Evolutionary conservation across 371 early-diverging fungal species (phyloP), one percentile per base, ranked within the genome.

Genomic region (Choanephora cucurbitarum): DNA sequence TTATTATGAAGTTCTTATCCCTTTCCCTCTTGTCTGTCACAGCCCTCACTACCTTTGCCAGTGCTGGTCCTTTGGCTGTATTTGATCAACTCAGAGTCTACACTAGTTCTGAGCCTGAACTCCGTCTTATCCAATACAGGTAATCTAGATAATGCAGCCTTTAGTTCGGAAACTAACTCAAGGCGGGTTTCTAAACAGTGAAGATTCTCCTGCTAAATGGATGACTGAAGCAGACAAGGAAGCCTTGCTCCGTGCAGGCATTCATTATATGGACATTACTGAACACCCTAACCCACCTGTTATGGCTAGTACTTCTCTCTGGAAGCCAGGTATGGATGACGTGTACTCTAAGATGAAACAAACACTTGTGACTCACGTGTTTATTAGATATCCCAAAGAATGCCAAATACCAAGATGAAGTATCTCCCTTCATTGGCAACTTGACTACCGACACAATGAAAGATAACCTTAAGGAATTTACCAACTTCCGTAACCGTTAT

Each of bases 231-330:
- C 63, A 14, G 80, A 93, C 57, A 89, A 90, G 22, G 64, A 84
- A 15, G 77, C 68, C 1, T 81, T 97, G 52, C 63, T 88, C 39
- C 79, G 88, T 19, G 71, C 77, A 7, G 83, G 83, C 19, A 78
- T 85, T 50, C 69, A 73, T 22, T 96, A 87, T 64, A 93, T 96
- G 85, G 97, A 97, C 67, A 84, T 95, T 52, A 97, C 97, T 18
- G 91, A 93, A 49, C 60, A 76, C 49, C 66, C 66, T 37, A 63
- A 73, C 17, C 48, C 62, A 33, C 44, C 49, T 15, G n/a, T 50
- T 15, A 23, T 39, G 9, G 32, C 51, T 15, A 10, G 57, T 44
- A 54, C 44, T 11, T 41, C 62, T 41, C 28, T 7, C 22, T 68
- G 69, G 72, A 56, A 63, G 32, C 69, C 69, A 49, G 52, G 72